Evolutionary conservation across 163 green algal genomes (phyloP).

Genomic region (Prototheca wickerhamii): DNA sequence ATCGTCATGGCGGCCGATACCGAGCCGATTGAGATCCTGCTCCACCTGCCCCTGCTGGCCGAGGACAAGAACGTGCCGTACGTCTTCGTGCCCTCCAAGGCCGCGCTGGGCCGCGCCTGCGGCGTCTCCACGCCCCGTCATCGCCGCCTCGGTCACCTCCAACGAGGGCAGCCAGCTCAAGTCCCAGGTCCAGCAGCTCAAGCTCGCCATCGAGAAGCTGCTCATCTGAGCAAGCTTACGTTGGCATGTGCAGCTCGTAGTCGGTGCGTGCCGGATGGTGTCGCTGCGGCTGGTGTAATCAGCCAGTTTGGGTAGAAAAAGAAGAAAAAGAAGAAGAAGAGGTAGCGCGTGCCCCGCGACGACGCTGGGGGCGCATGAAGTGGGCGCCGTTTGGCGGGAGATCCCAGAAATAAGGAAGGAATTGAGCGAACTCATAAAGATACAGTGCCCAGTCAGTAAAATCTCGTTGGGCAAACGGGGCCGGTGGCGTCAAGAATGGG

Average conservation of each 20-base stretch:
- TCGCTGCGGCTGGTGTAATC: no score
- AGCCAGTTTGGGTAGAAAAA: no score
- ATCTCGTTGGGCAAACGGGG: no score
- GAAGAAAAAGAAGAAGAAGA: background rate
- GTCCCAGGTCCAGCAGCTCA: conserved; percentile 89
- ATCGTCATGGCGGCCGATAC: conserved; percentile 98
- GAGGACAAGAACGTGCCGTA: conserved; percentile 99
- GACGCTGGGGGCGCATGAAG: no score
- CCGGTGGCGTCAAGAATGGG: no score
- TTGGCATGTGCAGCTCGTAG: no score
- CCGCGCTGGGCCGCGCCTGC: conserved; percentile 91
- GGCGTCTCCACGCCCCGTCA: conserved; percentile 92
- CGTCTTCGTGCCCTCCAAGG: conserved; percentile 93
- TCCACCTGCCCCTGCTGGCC: conserved; percentile 95
- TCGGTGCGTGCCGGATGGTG: background rate
- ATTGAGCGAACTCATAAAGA: no score
- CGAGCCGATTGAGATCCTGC: conserved; percentile 97
- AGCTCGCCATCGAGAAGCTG: conserved; percentile 92
- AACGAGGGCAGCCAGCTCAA: conserved; percentile 98
- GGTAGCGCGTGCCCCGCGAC: no score
- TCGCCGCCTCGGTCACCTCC: conserved; percentile 86
- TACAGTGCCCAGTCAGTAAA: no score
- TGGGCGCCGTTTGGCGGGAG: no score
- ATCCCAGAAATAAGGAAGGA: no score
- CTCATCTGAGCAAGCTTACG: conserved; percentile 37